phyloP scores from a whole-genome alignment of 2,329 filamentous ascomycete species.

The Berkeleyomyces rouxiae region DNA sequence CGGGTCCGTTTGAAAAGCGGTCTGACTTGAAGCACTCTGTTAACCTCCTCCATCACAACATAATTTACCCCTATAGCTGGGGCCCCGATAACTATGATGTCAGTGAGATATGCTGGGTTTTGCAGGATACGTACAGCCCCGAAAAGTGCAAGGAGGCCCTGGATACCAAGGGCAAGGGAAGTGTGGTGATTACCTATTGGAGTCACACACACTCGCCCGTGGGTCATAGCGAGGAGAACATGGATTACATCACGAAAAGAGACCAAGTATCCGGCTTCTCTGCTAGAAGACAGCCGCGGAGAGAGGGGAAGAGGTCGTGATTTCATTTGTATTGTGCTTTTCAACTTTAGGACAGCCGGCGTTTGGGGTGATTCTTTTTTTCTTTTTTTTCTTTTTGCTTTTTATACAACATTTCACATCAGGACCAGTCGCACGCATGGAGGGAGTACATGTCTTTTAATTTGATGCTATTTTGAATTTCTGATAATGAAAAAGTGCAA shows the following conservation, averaged over 20 bases:
- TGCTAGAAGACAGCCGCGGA: neutral
- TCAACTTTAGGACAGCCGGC: neutral
- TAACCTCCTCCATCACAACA: conserved; percentile 15
- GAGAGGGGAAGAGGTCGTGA: neutral
- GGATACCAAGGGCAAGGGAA: conserved; percentile 15
- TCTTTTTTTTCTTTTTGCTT: neutral
- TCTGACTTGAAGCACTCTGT: conserved; percentile 13
- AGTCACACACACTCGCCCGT: conserved; percentile 17
- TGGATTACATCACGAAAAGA: neutral
- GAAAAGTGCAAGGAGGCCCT: conserved; percentile 16
- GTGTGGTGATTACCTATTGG: conserved; percentile 19
- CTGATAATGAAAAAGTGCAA: neutral
- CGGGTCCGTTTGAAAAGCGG: neutral
- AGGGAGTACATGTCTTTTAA: neutral
- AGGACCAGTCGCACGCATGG: neutral
- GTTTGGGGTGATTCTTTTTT: neutral
- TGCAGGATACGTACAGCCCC: conserved; percentile 14
- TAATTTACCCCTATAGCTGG: conserved; percentile 19
- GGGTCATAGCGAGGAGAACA: conserved; percentile 8
- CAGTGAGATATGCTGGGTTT: conserved; percentile 16
- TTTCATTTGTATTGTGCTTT: neutral
- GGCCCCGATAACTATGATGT: conserved; percentile 12
- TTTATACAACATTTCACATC: neutral
- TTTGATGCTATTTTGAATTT: neutral
- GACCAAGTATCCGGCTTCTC: neutral